Conservation (phyloP, 78 protist genomes). For the Thecamonas trahens region DNA sequence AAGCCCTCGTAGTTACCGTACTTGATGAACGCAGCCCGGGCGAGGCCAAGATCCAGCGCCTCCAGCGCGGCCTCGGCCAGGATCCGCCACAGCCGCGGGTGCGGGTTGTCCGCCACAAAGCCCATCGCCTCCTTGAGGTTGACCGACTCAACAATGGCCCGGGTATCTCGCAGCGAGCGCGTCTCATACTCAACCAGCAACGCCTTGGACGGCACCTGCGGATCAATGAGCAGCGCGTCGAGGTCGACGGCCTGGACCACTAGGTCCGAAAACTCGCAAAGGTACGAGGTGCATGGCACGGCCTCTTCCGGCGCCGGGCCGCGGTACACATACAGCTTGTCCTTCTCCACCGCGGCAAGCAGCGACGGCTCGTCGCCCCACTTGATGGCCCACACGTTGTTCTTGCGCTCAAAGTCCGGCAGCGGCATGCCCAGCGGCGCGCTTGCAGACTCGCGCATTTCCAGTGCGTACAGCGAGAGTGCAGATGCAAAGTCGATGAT, state of each 20-base stretch:
- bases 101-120: conserved; percentile 58
- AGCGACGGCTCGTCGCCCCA: conserved; percentile 74
- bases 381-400: conserved; percentile 19
- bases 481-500: conserved; percentile 56
- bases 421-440: background rate
- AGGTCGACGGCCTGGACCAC: conserved; percentile 31
- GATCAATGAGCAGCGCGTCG: conserved; percentile 52
- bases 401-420: conserved; percentile 21
- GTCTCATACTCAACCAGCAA: conserved; percentile 27
- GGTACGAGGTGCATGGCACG: conserved; percentile 16
- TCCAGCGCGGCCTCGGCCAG: conserved; percentile 45
- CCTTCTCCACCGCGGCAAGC: conserved; percentile 73
- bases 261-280: conserved; percentile 58
- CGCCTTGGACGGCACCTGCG: conserved; percentile 30
- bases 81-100: conserved; percentile 68
- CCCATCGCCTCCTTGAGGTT: conserved; percentile 41
- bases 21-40: conserved; percentile 65
- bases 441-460: background rate
- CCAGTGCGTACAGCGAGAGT: conserved; percentile 27
- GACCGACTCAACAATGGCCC: background rate
- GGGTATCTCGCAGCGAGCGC: conserved; percentile 57
- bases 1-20: conserved; percentile 63
- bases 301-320: conserved; percentile 57
- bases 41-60: conserved; percentile 47
- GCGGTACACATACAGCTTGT: conserved; percentile 54